A percentile compares a stretch with the other conserved stretches of the same genome.
phyloP scores from a whole-genome alignment of 2,329 filamentous ascomycete species.

The Pestalotiopsis sp. region DNA sequence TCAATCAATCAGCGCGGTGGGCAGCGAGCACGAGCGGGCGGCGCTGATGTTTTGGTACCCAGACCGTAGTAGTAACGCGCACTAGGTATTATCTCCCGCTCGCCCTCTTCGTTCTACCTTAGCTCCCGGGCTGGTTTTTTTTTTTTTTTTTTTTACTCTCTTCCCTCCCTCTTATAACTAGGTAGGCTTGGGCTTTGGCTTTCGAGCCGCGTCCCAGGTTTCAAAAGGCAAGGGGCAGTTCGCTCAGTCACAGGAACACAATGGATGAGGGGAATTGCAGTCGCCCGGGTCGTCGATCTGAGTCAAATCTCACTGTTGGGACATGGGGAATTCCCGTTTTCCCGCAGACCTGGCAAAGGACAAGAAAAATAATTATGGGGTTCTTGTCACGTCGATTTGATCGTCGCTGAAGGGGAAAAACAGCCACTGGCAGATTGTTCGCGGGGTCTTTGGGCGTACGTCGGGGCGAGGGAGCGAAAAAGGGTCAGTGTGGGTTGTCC shows the following conservation, averaged over 20 bases:
- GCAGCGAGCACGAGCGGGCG: neutral
- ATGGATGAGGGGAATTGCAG: neutral
- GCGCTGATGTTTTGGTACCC: constrained; percentile 2
- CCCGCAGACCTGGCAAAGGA: constrained; percentile 3
- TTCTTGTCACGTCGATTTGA: neutral
- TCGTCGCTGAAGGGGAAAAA: constrained; percentile 2
- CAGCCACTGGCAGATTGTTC: neutral
- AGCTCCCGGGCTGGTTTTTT: neutral
- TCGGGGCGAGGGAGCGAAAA: constrained; percentile 5
- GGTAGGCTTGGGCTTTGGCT: constrained; percentile 2
- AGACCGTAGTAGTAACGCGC: constrained; percentile 7
- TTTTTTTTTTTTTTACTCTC: neutral
- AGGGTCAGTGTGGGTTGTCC: constrained; percentile 11
- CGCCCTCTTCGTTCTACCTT: neutral
- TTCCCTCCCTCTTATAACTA: neutral
- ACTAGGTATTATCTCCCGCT: neutral
- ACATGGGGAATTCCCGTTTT: neutral
- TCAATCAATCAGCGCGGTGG: neutral
- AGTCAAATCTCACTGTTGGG: constrained; percentile 2
- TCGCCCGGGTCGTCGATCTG: neutral
- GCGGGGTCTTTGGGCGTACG: constrained; percentile 9
- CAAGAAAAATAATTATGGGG: neutral
- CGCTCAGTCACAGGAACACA: neutral
- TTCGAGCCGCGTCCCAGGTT: constrained; percentile 3
- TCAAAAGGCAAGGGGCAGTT: constrained; percentile 3